Base-by-base conservation (phyloP, 2,329 filamentous ascomycete genomes). In the Parafenestella ontariensis region DNA sequence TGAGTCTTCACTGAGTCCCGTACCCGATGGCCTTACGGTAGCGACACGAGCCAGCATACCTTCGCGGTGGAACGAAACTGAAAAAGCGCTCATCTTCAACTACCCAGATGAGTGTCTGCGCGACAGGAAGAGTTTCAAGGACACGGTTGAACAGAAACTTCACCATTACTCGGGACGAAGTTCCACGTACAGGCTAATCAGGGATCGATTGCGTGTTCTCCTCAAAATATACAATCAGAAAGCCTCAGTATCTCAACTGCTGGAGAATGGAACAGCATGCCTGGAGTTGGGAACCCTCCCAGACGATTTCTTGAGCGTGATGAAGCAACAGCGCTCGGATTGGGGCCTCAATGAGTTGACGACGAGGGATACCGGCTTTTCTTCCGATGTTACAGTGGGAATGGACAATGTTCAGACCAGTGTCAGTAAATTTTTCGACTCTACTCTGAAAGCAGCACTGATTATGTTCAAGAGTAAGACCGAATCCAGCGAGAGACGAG, bases 31-130 rank as follows among this genome's bases (percentile, higher is more conserved):
- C 8, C 9, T 31, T 6, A 13, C 28, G 28, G 13, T 3, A 31
- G 8, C 28, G 11, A 31, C 8, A 13, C 28, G 28, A 31, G 28
- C 28, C 3, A 10, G 8, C 8, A 31, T 6, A 41, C 37, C 37
- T 24, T 9, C 37, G 37, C 13, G 18, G 15, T 55, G 52, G 52
- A 23, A n/a, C 5, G 20, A 17, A 17, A 20, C 20, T 7, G 50
- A 58, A 15, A 20, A 40, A 10, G 50, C 55, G 4, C 46, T 50
- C 39, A 36, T 58, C 2, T 28, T 58, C 13, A 54, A 47, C 24
- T 51, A 49, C 21, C 9, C 28, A 9, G 46, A 54, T 23, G 20
- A 23, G 8, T 58, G 55, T 26, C 23, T 47, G 6, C 20, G 34
- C 7, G 11, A 42, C 9, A 21, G 15, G 1, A n/a, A 21, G 6